Evolutionary conservation across 2,329 filamentous ascomycete species (phyloP).

Genomic region (Epichloe bromicola): DNA sequence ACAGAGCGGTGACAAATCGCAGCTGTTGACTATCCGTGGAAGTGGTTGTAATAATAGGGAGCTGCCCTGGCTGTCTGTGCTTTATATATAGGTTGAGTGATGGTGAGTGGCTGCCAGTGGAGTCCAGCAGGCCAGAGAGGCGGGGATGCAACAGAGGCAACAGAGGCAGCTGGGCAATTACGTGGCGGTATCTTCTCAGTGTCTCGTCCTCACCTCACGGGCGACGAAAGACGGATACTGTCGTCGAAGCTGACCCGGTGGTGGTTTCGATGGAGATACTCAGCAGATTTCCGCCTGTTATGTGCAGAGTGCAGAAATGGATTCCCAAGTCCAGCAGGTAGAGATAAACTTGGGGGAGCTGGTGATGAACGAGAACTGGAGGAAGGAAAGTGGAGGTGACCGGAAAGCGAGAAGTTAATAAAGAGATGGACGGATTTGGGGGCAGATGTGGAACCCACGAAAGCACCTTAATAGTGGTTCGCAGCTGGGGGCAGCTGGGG

Average conservation of each 20-base stretch:
- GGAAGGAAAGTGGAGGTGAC: neutral
- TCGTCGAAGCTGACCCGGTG: neutral
- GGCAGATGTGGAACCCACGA: neutral
- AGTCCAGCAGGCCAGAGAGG: neutral
- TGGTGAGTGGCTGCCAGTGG: neutral
- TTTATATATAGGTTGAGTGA: neutral
- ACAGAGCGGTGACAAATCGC: slow-evolving; percentile 2
- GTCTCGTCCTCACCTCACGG: neutral
- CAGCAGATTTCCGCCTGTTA: neutral
- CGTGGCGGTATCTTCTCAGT: neutral
- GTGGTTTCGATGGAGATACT: neutral
- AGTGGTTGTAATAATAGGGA: neutral
- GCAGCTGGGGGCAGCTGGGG: neutral
- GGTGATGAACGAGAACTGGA: neutral
- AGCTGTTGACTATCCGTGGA: neutral
- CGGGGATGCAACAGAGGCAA: neutral
- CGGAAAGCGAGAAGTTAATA: neutral
- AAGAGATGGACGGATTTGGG: neutral
- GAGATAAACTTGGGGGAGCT: neutral
- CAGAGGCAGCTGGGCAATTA: slow-evolving; percentile 1
- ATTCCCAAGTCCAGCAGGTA: too few species aligned
- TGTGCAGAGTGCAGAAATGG: neutral
- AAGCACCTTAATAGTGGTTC: neutral
- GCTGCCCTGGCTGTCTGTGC: neutral
- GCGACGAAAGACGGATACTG: too few species aligned